Evolutionary conservation across 495 filamentous ascomycete species (phyloP), one percentile per base, ranked within the genome.

Genomic region (Penicilliopsis zonata): DNA sequence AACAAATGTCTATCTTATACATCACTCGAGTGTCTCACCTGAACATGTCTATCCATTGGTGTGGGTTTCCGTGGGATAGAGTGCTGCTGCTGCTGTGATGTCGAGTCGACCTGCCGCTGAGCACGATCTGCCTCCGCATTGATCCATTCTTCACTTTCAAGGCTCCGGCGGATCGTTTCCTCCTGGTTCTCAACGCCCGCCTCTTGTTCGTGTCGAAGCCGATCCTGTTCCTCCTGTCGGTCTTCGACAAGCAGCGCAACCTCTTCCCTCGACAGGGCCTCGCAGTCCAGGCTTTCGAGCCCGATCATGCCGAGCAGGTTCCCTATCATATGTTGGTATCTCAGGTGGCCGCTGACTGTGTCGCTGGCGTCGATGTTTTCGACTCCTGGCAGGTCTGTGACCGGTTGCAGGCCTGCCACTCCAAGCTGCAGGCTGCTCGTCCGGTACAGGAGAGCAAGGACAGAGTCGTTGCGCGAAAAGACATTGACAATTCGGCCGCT

Each of bases 311-410:
- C 58, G 5, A 92, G 58, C 13, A 88, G 82, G 30, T 61, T 68
- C 9, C 76, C 78, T 4, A 83, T 70, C 12, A 86, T 49, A 29
- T 69, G 74, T 9, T 81, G 71, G 37, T 87, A 87, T 4, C 72
- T 61, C 22, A 82, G 52, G 43, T 92, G 83, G 0, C 83, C 83
- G 32, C 63, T 71, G 20, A 88, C 74, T 18, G 72, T 66, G 8
- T 78, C 71, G 37, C 70, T 81, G n/a, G 82, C 67, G 46, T 92
- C 67, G 4, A 87, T 41, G 35, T 87, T 88, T 41, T 85, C 79
- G 0, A 90, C 72, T 0, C 75, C 76, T 1, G 74, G 65, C 13
- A 86, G 67, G 3, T 58, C 65, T 31, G 73, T 54, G 18, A 87
- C 70, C 10, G 65, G 51, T 47, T 86, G 74, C 14, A 92, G 54